phyloP scores from a whole-genome alignment of 345 rosid genomes.

The Trapa bicornis region DNA sequence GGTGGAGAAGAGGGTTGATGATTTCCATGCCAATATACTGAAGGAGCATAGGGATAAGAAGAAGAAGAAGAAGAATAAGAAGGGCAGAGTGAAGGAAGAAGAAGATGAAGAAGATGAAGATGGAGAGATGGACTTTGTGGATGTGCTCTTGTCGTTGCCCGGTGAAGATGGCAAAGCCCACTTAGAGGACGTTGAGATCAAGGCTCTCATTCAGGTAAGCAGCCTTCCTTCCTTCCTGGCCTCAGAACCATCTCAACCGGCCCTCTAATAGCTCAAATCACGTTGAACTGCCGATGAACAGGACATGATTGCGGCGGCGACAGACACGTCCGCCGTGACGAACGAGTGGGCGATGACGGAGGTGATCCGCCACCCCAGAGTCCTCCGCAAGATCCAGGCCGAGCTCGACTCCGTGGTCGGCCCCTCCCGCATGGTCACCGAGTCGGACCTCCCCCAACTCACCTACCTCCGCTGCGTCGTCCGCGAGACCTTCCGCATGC shows the following conservation, averaged over 20 bases:
- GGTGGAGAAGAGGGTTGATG: conserved; percentile 83
- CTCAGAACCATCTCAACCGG: too few species aligned
- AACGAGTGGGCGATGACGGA: conserved; percentile 98
- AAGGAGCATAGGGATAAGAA: conserved; percentile 44
- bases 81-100: background rate
- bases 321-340: conserved; percentile 90
- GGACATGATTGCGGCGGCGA: conserved; percentile 98
- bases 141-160: conserved; percentile 66
- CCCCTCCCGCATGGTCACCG: conserved; percentile 46
- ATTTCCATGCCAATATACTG: conserved; percentile 59
- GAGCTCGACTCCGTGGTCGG: conserved; percentile 71
- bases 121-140: conserved; percentile 63
- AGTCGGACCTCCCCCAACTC: conserved; percentile 51
- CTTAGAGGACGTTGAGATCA: conserved; percentile 70
- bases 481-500: conserved; percentile 87
- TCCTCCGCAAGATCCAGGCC: conserved; percentile 50
- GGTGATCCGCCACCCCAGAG: conserved; percentile 68
- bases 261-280: too few species aligned
- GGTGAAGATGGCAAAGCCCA: conserved; percentile 55
- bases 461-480: conserved; percentile 87
- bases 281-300: conserved; percentile 2
- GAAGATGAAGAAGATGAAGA: background rate
- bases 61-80: background rate
- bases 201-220: conserved; percentile 74
- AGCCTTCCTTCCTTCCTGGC: too few species aligned